Evolutionary conservation across 2,329 filamentous ascomycete genomes (phyloP).

Genomic region (Didymella arachidicola): DNA sequence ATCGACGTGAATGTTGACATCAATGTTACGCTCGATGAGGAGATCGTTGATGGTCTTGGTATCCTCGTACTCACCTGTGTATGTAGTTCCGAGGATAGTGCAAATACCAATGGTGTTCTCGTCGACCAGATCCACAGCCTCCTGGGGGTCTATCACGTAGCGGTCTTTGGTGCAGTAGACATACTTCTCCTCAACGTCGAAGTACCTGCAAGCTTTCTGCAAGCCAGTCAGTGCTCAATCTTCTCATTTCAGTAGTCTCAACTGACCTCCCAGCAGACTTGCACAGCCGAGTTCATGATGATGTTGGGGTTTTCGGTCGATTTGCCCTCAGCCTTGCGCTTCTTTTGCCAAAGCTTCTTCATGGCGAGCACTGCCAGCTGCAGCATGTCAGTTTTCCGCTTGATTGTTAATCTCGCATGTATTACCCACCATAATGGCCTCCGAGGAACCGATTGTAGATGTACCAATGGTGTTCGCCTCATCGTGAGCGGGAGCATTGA

Average conservation of each 20-base stretch:
- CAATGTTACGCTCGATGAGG: conserved; percentile 74
- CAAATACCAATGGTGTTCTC: conserved; percentile 90
- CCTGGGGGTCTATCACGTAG: conserved; percentile 69
- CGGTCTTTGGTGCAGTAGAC: conserved; percentile 68
- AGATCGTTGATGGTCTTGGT: conserved; percentile 91
- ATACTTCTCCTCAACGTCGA: conserved; percentile 90
- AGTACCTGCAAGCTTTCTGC: conserved; percentile 76
- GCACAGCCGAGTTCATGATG: conserved; percentile 93
- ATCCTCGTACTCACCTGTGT: conserved; percentile 93
- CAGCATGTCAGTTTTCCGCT: conserved; percentile 1
- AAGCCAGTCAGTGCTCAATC: neutral
- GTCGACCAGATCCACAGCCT: conserved; percentile 68
- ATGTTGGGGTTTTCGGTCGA: conserved; percentile 84
- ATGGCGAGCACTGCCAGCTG: conserved; percentile 81
- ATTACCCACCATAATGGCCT: conserved; percentile 66
- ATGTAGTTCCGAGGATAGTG: conserved; percentile 87
- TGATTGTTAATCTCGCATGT: neutral
- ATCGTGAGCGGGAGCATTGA: conserved; percentile 74
- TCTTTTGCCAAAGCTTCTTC: conserved; percentile 94
- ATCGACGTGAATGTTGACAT: conserved; percentile 91
- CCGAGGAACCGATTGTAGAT: conserved; percentile 86
- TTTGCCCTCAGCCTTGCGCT: conserved; percentile 82
- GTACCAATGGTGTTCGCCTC: conserved; percentile 78
- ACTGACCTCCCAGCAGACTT: conserved; percentile 85
- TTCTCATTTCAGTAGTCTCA: neutral